Base-by-base conservation (phyloP, 2,329 filamentous ascomycete genomes). In the Diaporthe eres region DNA sequence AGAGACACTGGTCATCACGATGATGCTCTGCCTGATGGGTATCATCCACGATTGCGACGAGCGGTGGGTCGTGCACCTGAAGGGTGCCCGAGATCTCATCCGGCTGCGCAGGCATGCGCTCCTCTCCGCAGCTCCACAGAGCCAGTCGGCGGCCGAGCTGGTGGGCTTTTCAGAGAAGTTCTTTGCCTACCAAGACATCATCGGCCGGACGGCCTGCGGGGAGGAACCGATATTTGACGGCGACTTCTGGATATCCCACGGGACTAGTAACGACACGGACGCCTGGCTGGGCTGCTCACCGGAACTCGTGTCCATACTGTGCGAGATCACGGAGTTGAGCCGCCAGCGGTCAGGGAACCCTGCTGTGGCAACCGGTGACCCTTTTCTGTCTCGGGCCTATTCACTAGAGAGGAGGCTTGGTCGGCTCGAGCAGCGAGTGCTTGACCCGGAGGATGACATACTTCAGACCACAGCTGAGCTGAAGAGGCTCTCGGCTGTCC, bases 181-280 rank as follows among this genome's bases (percentile, higher is more conserved):
- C 77, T 88, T 89, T 73, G 87, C 87, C 4, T 88, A 87, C 19
- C 87, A 88, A 75, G 87, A 89, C 75, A 86, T 88, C 22, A 88
- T 88, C 77, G 87, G 87, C 39, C 83, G 87, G 47, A 89, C 87
- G 0, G 87, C 87, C 0, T 89, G 87, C 71, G 87, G 86, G 3
- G 85, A 87, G 15, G 83, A 85, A 12, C 84, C 86, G 0, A 80
- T 87, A 0, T 88, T 88, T 61, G 87, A 86, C 2, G 82, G 81
- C 42, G 86, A 88, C 68, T 88, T 88, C 74, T 89, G 87, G 87
- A n/a, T 51, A 13, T 34, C 55, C 57, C 42, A 72, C 25, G 31
- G 42, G 17, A 61, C 70, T 12, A n/a, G 70, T n/a, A 81, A 83
- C 34, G 81, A 82, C 0, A 84, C 86, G 53, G 83, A 87, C 74